These are phyloP conservation scores for Alternaria angustiovoidea DNA, from an alignment of 2,329 filamentous ascomycete species.

Conservation along the genomic window DNA sequence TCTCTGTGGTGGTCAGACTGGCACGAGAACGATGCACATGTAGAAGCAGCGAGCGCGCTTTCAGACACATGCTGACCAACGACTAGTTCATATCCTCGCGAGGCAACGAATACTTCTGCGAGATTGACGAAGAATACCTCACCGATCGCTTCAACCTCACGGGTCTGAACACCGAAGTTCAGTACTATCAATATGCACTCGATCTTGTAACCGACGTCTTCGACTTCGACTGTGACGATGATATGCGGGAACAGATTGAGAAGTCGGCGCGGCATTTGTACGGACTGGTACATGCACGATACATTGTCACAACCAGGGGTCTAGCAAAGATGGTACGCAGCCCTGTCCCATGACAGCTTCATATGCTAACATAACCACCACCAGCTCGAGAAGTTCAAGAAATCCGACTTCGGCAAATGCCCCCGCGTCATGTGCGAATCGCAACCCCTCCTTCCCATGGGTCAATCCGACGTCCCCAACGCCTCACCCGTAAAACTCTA, in stretches of 20 bases:
- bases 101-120: conserved; percentile 99
- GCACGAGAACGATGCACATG: not conserved
- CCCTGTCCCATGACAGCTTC: not conserved
- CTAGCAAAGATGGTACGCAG: conserved; percentile 87
- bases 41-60: not conserved
- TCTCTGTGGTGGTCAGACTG: conserved; percentile 15
- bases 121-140: conserved; percentile 98
- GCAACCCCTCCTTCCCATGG: conserved; percentile 93
- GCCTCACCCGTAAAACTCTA: conserved; percentile 94
- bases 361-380: not conserved
- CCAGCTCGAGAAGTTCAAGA: conserved; percentile 98
- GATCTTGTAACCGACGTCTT: conserved; percentile 98
- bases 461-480: conserved; percentile 87
- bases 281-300: conserved; percentile 92
- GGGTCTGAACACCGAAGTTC: conserved; percentile 94
- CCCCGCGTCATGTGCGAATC: conserved; percentile 94
- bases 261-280: conserved; percentile 96
- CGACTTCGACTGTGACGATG: conserved; percentile 97
- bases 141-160: conserved; percentile 98
- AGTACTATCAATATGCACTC: conserved; percentile 98
- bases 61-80: conserved; percentile 19
- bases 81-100: conserved; percentile 92
- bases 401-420: conserved; percentile 97
- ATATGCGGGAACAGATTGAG: conserved; percentile 97
- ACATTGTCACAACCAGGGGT: conserved; percentile 94